Evolutionary conservation across 2,329 filamentous ascomycete species (phyloP).

Genomic region (Septoria petroselini): DNA sequence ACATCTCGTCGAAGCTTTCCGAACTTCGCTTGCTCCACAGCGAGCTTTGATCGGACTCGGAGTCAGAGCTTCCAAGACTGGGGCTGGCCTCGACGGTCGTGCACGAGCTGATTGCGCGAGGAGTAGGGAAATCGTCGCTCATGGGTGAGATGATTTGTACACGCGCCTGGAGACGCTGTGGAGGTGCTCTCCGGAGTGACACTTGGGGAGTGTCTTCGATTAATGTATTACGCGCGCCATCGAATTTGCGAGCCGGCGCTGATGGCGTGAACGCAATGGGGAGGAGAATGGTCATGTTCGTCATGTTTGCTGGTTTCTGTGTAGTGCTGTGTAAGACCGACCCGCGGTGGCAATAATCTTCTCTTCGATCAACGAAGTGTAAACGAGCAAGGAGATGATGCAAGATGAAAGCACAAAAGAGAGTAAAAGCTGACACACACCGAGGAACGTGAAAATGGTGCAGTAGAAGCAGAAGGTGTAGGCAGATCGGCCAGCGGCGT

Average conservation of each 20-base stretch:
- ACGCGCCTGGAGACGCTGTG: constrained; percentile 38
- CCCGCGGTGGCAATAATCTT: constrained; percentile 45
- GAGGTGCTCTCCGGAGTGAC: constrained; percentile 33
- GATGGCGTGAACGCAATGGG: constrained; percentile 53
- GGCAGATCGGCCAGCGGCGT: constrained; percentile 25
- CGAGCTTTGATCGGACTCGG: constrained; percentile 39
- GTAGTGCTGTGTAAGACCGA: constrained; percentile 33
- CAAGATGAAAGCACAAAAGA: constrained; percentile 29
- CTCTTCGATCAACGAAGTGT: constrained; percentile 46
- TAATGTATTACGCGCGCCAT: constrained; percentile 60
- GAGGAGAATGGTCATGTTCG: constrained; percentile 48
- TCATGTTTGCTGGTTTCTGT: constrained; percentile 14
- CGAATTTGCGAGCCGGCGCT: constrained; percentile 56
- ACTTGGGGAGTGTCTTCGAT: constrained; percentile 54
- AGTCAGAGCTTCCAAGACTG: constrained; percentile 57
- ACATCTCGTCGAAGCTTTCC: constrained; percentile 81
- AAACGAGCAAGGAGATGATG: constrained; percentile 31
- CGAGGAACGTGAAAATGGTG: constrained; percentile 22
- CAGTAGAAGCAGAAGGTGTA: constrained; percentile 23
- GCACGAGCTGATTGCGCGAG: constrained; percentile 26
- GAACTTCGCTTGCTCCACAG: constrained; percentile 63
- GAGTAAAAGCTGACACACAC: constrained; percentile 26
- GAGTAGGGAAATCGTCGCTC: constrained; percentile 60
- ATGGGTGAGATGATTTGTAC: constrained; percentile 43
- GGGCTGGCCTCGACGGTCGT: constrained; percentile 51